These are phyloP conservation scores for Lasiosphaeriaceae sp. DNA, from an alignment of 495 filamentous ascomycete genomes.

Conservation along the genomic window DNA sequence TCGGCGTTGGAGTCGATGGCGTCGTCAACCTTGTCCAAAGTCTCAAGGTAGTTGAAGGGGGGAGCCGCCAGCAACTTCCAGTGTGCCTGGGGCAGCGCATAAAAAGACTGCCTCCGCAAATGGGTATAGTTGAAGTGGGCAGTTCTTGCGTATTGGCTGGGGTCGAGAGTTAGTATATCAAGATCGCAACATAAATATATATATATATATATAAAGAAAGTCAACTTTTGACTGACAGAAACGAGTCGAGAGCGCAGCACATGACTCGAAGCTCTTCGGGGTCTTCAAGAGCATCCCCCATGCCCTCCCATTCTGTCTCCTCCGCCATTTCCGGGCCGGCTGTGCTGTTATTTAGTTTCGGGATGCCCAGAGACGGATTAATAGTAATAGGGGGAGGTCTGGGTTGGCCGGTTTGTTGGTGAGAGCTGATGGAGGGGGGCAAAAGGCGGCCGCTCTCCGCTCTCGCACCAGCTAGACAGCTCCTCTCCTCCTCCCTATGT, in stretches of 20 bases:
- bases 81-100: slow-evolving; percentile 77
- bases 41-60: slow-evolving; percentile 77
- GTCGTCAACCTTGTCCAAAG: slow-evolving; percentile 72
- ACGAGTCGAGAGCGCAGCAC: slow-evolving; percentile 76
- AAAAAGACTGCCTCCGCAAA: slow-evolving; percentile 83
- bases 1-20: slow-evolving; percentile 88
- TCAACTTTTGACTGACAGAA: slow-evolving; percentile 57
- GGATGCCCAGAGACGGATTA: background rate
- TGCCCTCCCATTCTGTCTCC: slow-evolving; percentile 50
- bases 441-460: too few relatives aligned
- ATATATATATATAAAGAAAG: too few relatives aligned
- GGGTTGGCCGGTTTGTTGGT: too few relatives aligned
- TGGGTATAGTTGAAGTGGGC: slow-evolving; percentile 89
- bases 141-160: slow-evolving; percentile 74
- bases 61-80: slow-evolving; percentile 74
- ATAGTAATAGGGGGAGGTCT: too few relatives aligned
- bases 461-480: too few relatives aligned
- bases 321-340: slow-evolving; percentile 12
- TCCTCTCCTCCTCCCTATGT: too few relatives aligned
- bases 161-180: background rate
- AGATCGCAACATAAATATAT: too few relatives aligned
- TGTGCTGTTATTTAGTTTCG: background rate
- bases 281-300: slow-evolving; percentile 62
- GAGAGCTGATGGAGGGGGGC: too few relatives aligned
- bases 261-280: slow-evolving; percentile 72